Evolutionary conservation across 352 stramenopile genomes (phyloP).

Genomic region (Pythium aristosporum): DNA sequence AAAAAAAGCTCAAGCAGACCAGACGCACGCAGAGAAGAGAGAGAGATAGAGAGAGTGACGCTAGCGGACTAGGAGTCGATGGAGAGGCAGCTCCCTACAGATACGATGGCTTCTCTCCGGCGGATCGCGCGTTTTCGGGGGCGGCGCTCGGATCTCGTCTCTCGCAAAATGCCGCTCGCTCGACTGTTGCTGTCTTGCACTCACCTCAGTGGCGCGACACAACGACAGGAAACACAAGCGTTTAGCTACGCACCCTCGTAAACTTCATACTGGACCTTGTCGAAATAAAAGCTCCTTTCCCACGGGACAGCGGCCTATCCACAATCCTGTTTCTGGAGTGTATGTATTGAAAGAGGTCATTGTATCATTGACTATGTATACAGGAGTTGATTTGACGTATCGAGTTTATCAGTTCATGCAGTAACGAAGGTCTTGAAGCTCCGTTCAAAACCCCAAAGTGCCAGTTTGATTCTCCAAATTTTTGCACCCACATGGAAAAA

Average conservation of each 20-base stretch:
- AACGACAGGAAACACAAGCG: slow-evolving; percentile 19
- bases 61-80: neutral
- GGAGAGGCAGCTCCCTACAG: neutral
- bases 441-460: slow-evolving; percentile 14
- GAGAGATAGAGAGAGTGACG: neutral
- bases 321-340: neutral
- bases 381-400: slow-evolving; percentile 2
- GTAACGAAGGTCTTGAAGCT: slow-evolving; percentile 18
- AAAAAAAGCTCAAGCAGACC: too few species aligned
- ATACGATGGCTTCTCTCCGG: neutral
- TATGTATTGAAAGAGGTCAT: neutral
- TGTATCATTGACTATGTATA: slow-evolving; percentile 16
- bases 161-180: neutral
- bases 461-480: slow-evolving; percentile 32
- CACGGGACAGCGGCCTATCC: neutral
- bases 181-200: slow-evolving; percentile 14
- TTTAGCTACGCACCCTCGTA: slow-evolving; percentile 5
- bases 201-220: slow-evolving; percentile 24
- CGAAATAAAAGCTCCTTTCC: slow-evolving; percentile 25
- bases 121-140: neutral
- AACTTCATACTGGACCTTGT: slow-evolving; percentile 13
- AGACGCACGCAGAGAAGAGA: neutral
- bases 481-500: slow-evolving; percentile 26
- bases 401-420: neutral
- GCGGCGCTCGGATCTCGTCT: neutral